Evolutionary conservation across 2,329 filamentous ascomycete species (phyloP).

Genomic region (Diaporthe ampelina): DNA sequence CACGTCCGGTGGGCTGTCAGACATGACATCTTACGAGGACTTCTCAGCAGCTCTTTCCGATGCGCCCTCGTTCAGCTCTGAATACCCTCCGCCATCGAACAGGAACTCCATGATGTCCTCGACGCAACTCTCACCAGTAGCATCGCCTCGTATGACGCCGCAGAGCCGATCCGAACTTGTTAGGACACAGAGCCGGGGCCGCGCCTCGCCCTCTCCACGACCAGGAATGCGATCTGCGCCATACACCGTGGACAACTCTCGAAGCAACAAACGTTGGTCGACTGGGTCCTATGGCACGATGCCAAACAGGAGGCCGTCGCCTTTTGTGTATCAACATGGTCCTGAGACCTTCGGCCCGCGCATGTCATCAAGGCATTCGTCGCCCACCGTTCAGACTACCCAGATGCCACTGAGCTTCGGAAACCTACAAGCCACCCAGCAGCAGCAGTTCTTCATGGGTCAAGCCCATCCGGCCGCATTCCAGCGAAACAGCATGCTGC

Average conservation of each 20-base stretch:
- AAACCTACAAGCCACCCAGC: constrained; percentile 68
- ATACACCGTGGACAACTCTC: constrained; percentile 76
- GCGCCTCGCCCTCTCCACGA: constrained; percentile 79
- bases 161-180: constrained; percentile 73
- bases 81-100: constrained; percentile 77
- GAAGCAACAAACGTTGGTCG: constrained; percentile 80
- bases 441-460: constrained; percentile 68
- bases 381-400: constrained; percentile 61
- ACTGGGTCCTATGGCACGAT: constrained; percentile 78
- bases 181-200: constrained; percentile 75
- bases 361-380: constrained; percentile 67
- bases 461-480: constrained; percentile 61
- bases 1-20: constrained; percentile 73
- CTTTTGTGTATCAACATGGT: constrained; percentile 73
- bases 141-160: constrained; percentile 76
- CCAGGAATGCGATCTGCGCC: constrained; percentile 77
- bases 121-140: constrained; percentile 79
- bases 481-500: constrained; percentile 70
- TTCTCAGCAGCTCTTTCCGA: constrained; percentile 77
- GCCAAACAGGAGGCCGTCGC: constrained; percentile 68
- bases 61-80: constrained; percentile 75
- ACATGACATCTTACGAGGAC: constrained; percentile 80
- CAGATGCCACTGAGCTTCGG: constrained; percentile 67
- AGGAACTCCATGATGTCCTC: constrained; percentile 79
- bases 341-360: constrained; percentile 71